Base-by-base conservation (phyloP, 768 basidiomycete species). In the Lactarius tabidus region DNA sequence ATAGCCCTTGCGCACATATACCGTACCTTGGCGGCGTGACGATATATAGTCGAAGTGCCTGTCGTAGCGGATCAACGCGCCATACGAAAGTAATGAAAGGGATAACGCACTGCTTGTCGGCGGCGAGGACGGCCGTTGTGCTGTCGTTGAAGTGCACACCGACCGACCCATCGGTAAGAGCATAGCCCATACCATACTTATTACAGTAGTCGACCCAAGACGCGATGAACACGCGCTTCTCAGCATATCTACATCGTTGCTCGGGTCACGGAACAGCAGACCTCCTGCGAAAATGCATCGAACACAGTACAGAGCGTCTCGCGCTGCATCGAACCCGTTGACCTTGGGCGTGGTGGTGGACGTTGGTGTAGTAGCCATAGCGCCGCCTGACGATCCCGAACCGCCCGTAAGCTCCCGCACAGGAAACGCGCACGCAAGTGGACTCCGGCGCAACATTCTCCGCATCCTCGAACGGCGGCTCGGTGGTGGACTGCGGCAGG, bases 181-280 rank as follows among this genome's bases (percentile, higher is more conserved):
- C 93, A 75, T 97, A 98, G 1, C 95, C 97, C 92, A 98, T 98
- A n/a, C 96, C 97, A 76, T 98, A 99, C 80, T 98, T 98, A 77
- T 95, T 93, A 74, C 93, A 96, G 73, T 98, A 98, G 75, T 98
- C 97, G 48, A 98, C 90, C 97, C 97, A 98, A n/a, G 91, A 92
- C 3, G 91, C 92, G 68, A 99, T 94, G 77, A 98, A 98, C 52
- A 96, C 89, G 59, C 82, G 82, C 64, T 93, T 90, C 20, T 86
- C 81, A 80, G 81, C 2, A 92, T 70, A 48, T 75, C 71, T 1
- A 72, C 75, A 35, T 86, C 85, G 52, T 81, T 78, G 55, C 83
- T 78, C 3, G 88, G 86, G 66, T 90, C 84, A 9, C 83, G 79
- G 78, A 90, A 92, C 20, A 89, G 71, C 62, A 79, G 80, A 1